Base-by-base conservation (phyloP, 1,139 yeast species). In the Fermentozyma sake region DNA sequence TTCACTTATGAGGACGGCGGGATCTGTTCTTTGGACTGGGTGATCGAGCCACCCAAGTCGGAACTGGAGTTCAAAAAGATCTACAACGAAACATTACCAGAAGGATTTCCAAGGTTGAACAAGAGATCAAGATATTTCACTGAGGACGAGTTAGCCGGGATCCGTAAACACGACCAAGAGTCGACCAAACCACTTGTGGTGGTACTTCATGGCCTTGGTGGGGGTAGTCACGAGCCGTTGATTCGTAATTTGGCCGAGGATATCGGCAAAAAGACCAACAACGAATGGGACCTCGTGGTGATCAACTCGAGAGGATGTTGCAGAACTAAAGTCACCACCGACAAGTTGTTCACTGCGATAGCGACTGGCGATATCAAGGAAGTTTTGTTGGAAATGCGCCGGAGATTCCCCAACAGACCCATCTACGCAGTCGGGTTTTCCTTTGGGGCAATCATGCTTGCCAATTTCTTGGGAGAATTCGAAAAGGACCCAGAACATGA, bases 171-270 rank as follows among this genome's bases (percentile, higher is more conserved):
- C 43, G 50, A 51, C 16, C 46, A 52, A 4, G 52, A 58, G 4
- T 35, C 46, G 8, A 39, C 48, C 1, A 70, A 62, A 30, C 95
- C 96, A 2, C 58, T 87, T 30, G 69, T 83, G 18, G 70, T 87
- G 14, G 65, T 81, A 5, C 58, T 80, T 27, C 96, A 89, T 48
- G 97, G 96, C 0, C 69, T 89, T 21, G 89, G 86, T 4, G 96
- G 96, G 12, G 96, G 96, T 0, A 81, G 95, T 12, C 94, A 86
- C 42, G 96, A 89, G 50, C 76, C 91, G 3, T 77, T 87, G 44
- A 81, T 87, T 32, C 73, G 95, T 35, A 78, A 89, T 34, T 51
- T 79, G 31, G 68, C 66, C 15, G 59, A 58, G 23, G 45, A 55
- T 21, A 47, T 72, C 29, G 47, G 48, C 21, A 50, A 48, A 20